Conservation (phyloP, 1,284 basidiomycete genomes). For the Sporisorium sorghi region DNA sequence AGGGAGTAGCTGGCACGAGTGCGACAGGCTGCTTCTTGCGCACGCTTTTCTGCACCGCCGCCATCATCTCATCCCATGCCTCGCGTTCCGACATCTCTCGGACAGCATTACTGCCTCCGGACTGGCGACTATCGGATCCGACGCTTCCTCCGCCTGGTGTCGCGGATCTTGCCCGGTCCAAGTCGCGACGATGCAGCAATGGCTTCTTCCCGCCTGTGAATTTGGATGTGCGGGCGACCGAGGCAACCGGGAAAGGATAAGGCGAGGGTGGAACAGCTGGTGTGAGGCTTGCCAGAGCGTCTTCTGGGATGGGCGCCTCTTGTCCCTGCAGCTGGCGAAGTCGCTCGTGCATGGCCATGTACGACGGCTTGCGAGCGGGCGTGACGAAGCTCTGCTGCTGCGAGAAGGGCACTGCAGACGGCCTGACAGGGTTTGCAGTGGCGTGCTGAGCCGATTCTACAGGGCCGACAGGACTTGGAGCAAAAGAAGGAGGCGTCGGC, state of each 20-base stretch:
- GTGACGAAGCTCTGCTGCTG: constrained; percentile 55
- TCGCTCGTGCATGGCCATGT: constrained; percentile 48
- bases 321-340: constrained; percentile 46
- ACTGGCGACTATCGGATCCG: constrained; percentile 66
- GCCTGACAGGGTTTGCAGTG: constrained; percentile 6
- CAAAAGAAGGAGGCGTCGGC: constrained; percentile 51
- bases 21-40: constrained; percentile 52
- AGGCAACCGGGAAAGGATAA: constrained; percentile 63
- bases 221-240: constrained; percentile 28
- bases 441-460: not conserved
- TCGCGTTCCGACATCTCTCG: constrained; percentile 66
- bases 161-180: constrained; percentile 54
- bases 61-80: constrained; percentile 66
- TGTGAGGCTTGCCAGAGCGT: constrained; percentile 27
- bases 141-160: constrained; percentile 51
- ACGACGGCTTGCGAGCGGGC: constrained; percentile 55
- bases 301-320: constrained; percentile 39
- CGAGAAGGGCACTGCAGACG: constrained; percentile 7
- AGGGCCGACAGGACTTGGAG: constrained; percentile 29
- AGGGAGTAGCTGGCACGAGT: constrained; percentile 15
- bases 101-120: constrained; percentile 66
- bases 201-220: constrained; percentile 35
- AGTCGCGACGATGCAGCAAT: constrained; percentile 46
- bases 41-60: constrained; percentile 64
- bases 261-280: constrained; percentile 59